Evolutionary conservation across 2,329 filamentous ascomycete genomes (phyloP).

Genomic region (Clonostachys byssicola): DNA sequence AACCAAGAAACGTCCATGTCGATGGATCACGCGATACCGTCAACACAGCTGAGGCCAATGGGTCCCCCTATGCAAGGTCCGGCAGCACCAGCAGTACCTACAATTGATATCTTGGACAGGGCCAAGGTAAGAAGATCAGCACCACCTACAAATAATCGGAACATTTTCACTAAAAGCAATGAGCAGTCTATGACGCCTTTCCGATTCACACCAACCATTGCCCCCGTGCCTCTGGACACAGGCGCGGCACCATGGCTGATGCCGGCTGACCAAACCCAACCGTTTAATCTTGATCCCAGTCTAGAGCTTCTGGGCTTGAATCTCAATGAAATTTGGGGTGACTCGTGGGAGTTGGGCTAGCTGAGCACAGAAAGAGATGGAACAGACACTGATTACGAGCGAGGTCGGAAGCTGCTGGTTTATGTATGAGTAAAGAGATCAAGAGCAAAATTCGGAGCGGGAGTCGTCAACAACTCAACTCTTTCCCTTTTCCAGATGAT

Average conservation of each 20-base stretch:
- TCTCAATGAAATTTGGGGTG: constrained; percentile 52
- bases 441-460: not conserved
- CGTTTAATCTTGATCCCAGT: constrained; percentile 47
- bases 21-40: constrained; percentile 17
- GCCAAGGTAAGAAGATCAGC: constrained; percentile 24
- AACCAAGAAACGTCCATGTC: constrained; percentile 43
- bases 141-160: not conserved
- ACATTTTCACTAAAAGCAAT: constrained; percentile 3
- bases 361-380: not conserved
- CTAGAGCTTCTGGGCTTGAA: constrained; percentile 49
- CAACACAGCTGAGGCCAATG: constrained; percentile 5
- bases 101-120: constrained; percentile 27
- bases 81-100: constrained; percentile 9
- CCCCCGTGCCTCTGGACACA: constrained; percentile 26
- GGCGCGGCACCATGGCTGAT: constrained; percentile 25
- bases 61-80: not conserved
- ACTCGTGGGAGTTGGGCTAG: constrained; percentile 37
- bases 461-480: not conserved
- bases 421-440: not conserved
- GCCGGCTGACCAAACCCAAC: constrained; percentile 22
- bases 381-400: not conserved
- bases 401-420: not conserved
- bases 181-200: constrained; percentile 36
- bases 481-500: not conserved
- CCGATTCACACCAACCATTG: constrained; percentile 25